Evolutionary conservation across 192 early-diverging fungal species (phyloP), one percentile per base, ranked within the genome.

Genomic region (Backusella mclennaniae): DNA sequence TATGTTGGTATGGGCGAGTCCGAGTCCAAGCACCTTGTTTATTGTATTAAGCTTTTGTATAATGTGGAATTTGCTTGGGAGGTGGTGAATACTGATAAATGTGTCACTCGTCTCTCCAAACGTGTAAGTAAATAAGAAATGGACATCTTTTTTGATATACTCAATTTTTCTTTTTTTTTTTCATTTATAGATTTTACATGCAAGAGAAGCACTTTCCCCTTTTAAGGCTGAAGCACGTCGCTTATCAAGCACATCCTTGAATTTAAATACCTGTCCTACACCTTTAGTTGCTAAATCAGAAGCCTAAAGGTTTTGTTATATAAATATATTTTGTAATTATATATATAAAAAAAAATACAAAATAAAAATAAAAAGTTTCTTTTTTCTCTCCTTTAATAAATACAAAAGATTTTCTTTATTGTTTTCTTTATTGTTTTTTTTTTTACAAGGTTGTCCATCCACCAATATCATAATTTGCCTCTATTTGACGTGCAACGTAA

Each of bases 11-110:
- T 90, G 77, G 80, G 82, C 56, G 92, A 95, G 68, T 63, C 77
- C 8, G 88, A 90, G 69, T 89, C 92, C 4, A 83, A 84, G 71
- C 87, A 95, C 19, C 89, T 97, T 33, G 94, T 93, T 21, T 94
- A 96, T 78, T 93, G 88, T 12, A 92, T 97, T 74, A 90, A 91
- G 69, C 82, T 90, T 44, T 89, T 93, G 74, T 96, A 93, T 81
- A 94, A 93, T 31, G 89, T 98, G 46, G 95, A 98, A 77, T 96
- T 98, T 84, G 88, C 94, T 6, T 93, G 91, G 90, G 86, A 91
- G 66, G 92, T 94, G 3, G 85, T 93, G 3, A 74, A 77, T 0
- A 52, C 84, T 11, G 88, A 90, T 71, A 78, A 81, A 35, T 85
- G 81, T 72, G 85, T 90, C 29, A 69, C 77, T 41, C 59, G 80